Evolutionary conservation across 768 basidiomycete species (phyloP).

Genomic region (Collybiopsis luxurians): DNA sequence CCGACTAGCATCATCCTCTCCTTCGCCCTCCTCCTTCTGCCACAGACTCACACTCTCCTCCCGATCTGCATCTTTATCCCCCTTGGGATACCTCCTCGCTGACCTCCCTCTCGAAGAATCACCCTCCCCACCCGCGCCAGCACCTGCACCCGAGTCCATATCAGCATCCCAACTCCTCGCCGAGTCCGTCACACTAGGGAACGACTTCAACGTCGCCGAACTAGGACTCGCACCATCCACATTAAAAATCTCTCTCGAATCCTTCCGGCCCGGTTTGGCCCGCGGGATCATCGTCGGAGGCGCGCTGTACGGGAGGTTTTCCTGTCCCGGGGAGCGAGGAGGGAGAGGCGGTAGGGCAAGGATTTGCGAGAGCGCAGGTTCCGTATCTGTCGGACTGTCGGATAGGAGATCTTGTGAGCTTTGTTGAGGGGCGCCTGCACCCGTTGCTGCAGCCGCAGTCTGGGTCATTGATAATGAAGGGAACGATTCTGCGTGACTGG

Average conservation of each 20-base stretch:
- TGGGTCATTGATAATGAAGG: neutral
- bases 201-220: conserved; percentile 30
- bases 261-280: conserved; percentile 24
- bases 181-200: conserved; percentile 52
- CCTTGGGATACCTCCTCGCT: conserved; percentile 46
- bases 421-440: conserved; percentile 13
- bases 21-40: conserved; percentile 26
- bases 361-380: conserved; percentile 31
- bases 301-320: conserved; percentile 19
- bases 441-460: neutral
- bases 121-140: no score
- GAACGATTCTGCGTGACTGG: neutral
- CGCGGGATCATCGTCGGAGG: conserved; percentile 32
- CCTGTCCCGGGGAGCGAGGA: conserved; percentile 34
- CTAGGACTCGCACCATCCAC: no score
- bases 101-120: conserved; percentile 29
- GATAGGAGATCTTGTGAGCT: conserved; percentile 6
- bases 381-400: conserved; percentile 13
- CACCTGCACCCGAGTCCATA: no score
- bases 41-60: conserved; percentile 64
- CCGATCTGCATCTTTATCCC: conserved; percentile 48
- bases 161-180: conserved; percentile 40
- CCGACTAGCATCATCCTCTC: conserved; percentile 18
- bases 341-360: conserved; percentile 28
- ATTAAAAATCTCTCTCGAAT: conserved; percentile 39